Conservation (phyloP, 2,329 filamentous ascomycete genomes). For the Hymenoscyphus salicellus region DNA sequence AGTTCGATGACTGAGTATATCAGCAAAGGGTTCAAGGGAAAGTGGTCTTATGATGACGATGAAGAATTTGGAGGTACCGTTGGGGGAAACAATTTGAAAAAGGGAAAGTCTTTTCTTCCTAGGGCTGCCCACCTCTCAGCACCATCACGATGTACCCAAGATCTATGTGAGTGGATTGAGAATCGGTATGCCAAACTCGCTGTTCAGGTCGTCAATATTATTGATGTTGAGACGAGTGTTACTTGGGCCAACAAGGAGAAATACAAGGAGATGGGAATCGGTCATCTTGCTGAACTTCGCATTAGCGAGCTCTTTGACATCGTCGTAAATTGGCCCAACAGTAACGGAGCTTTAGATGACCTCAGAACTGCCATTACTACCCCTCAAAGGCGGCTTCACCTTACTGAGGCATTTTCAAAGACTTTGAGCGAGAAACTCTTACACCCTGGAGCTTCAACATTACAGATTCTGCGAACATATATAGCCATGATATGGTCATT, state of each 20-base stretch:
- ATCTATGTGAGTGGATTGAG: slow-evolving; percentile 65
- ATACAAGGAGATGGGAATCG: slow-evolving; percentile 69
- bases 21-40: slow-evolving; percentile 57
- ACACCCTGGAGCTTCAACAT: slow-evolving; percentile 72
- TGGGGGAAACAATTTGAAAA: slow-evolving; percentile 1
- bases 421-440: slow-evolving; percentile 65
- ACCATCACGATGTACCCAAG: slow-evolving; percentile 54
- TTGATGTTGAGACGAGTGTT: slow-evolving; percentile 37
- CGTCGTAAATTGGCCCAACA: slow-evolving; percentile 70
- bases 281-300: slow-evolving; percentile 64
- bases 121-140: slow-evolving; percentile 36
- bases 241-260: slow-evolving; percentile 58
- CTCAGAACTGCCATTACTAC: slow-evolving; percentile 68
- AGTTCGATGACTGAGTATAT: slow-evolving; percentile 63
- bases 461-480: slow-evolving; percentile 73
- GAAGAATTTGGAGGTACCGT: neutral
- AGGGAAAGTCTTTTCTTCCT: slow-evolving; percentile 31
- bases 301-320: slow-evolving; percentile 76
- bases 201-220: slow-evolving; percentile 54
- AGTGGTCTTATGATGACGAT: slow-evolving; percentile 46
- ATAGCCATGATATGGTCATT: slow-evolving; percentile 77
- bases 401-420: slow-evolving; percentile 67
- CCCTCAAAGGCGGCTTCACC: slow-evolving; percentile 63
- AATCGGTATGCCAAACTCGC: slow-evolving; percentile 63
- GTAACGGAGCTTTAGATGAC: slow-evolving; percentile 69